A percentile compares a stretch with the other conserved stretches of the same genome.
Evolutionary conservation across 805 yeast species (phyloP).

Genomic region (Yarrowia sp.): DNA sequence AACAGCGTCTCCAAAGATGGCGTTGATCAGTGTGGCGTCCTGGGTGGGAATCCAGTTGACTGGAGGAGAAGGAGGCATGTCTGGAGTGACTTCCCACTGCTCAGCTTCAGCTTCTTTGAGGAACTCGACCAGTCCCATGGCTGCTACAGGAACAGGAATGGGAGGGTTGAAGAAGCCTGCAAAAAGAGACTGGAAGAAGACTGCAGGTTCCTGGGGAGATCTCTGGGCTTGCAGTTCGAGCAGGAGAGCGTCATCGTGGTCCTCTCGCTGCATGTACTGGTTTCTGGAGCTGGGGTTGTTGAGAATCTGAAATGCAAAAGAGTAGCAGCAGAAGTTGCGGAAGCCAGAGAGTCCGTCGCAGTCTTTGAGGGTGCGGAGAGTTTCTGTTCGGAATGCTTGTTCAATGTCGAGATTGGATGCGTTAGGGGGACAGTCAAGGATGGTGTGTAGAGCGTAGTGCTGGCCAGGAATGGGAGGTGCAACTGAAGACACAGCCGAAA

Average conservation of each 20-base stretch:
- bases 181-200: slow-evolving; percentile 22
- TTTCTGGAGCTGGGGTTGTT: slow-evolving; percentile 27
- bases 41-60: slow-evolving; percentile 17
- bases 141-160: slow-evolving; percentile 2
- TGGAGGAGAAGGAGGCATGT: slow-evolving; percentile 25
- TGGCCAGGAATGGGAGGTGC: slow-evolving; percentile 3
- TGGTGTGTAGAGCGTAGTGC: slow-evolving; percentile 10
- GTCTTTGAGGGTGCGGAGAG: slow-evolving; percentile 11
- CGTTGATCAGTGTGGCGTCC: slow-evolving; percentile 17
- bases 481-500: slow-evolving; percentile 7
- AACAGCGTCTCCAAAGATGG: slow-evolving; percentile 10
- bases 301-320: slow-evolving; percentile 33
- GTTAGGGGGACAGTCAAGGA: slow-evolving; percentile 15
- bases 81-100: slow-evolving; percentile 15
- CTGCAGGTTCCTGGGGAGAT: slow-evolving; percentile 13
- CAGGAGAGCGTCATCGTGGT: slow-evolving; percentile 22
- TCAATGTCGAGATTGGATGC: slow-evolving; percentile 28
- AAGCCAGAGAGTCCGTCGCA: slow-evolving; percentile 5
- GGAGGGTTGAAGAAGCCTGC: slow-evolving; percentile 30
- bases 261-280: slow-evolving; percentile 26
- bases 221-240: slow-evolving; percentile 18
- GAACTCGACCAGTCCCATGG: slow-evolving; percentile 9
- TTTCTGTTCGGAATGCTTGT: slow-evolving; percentile 3
- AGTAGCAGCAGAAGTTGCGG: slow-evolving; percentile 27
- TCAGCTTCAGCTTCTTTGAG: slow-evolving; percentile 21